A percentile compares a stretch with the other conserved stretches of the same genome.
phyloP scores from a whole-genome alignment of 208 protist species.

The Tetramitus jugosus region DNA sequence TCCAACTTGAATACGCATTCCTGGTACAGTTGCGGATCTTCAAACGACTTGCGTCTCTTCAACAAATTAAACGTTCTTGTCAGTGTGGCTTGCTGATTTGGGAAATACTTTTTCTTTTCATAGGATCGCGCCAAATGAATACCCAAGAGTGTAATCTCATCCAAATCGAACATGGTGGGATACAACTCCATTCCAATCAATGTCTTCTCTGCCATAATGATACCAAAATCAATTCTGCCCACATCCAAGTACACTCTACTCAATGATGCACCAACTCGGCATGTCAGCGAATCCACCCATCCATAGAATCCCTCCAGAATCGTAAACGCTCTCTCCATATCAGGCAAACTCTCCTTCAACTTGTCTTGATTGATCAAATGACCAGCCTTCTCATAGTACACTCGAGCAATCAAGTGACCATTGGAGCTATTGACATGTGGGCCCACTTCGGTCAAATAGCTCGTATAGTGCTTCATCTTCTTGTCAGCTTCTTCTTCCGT shows the following conservation, averaged over 20 bases:
- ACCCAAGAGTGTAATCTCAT: neutral
- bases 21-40: neutral
- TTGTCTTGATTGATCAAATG: too few species aligned
- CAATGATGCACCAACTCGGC: neutral
- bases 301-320: slow-evolving; percentile 10
- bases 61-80: neutral
- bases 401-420: too few species aligned
- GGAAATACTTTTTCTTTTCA: neutral
- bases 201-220: neutral
- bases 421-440: too few species aligned
- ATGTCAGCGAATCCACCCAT: neutral
- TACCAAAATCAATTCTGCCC: neutral
- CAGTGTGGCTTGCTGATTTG: neutral
- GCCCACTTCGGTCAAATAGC: too few species aligned
- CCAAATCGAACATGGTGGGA: neutral
- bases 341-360: too few species aligned
- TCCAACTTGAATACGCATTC: slow-evolving; percentile 2
- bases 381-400: too few species aligned
- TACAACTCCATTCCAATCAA: neutral
- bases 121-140: neutral
- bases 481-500: too few species aligned
- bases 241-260: slow-evolving; percentile 12
- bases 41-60: neutral
- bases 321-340: neutral
- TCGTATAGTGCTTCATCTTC: too few species aligned